Conservation (phyloP, 768 basidiomycete genomes). For the Mycena amicta region DNA sequence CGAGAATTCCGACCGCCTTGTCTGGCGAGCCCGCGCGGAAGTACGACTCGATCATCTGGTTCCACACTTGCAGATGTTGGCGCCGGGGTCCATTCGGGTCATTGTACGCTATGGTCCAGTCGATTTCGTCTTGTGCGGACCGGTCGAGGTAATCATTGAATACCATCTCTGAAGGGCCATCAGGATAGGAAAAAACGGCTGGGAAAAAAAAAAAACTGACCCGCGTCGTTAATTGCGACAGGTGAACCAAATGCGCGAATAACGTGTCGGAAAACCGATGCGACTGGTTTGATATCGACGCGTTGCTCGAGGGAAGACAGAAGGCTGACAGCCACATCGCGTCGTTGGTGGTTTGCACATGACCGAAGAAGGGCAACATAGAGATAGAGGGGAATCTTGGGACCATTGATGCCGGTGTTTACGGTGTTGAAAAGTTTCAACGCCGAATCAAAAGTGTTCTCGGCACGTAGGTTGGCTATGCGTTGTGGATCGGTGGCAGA, state of each 20-base stretch:
- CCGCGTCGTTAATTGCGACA: conserved; percentile 46
- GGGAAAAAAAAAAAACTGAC: neutral
- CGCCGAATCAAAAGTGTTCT: conserved; percentile 73
- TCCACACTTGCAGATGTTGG: conserved; percentile 60
- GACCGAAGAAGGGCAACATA: conserved; percentile 64
- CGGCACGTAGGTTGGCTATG: conserved; percentile 50
- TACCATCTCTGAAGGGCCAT: conserved; percentile 45
- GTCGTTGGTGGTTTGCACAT: conserved; percentile 57
- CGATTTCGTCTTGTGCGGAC: conserved; percentile 39
- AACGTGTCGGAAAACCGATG: conserved; percentile 54
- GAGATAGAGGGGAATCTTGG: conserved; percentile 35
- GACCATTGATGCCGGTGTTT: conserved; percentile 36
- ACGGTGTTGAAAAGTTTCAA: conserved; percentile 73
- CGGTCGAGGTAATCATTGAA: conserved; percentile 62
- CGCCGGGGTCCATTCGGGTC: conserved; percentile 28
- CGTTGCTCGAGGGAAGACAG: conserved; percentile 63
- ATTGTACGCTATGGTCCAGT: conserved; percentile 27
- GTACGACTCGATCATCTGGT: conserved; percentile 76
- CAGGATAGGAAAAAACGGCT: neutral
- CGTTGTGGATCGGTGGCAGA: conserved; percentile 28
- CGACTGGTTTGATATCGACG: conserved; percentile 32
- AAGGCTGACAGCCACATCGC: conserved; percentile 64
- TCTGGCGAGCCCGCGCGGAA: conserved; percentile 65
- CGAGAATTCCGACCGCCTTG: conserved; percentile 65
- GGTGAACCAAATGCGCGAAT: conserved; percentile 59